phyloP scores from a whole-genome alignment of 768 basidiomycete species.

The Lactifluus rugatus region DNA sequence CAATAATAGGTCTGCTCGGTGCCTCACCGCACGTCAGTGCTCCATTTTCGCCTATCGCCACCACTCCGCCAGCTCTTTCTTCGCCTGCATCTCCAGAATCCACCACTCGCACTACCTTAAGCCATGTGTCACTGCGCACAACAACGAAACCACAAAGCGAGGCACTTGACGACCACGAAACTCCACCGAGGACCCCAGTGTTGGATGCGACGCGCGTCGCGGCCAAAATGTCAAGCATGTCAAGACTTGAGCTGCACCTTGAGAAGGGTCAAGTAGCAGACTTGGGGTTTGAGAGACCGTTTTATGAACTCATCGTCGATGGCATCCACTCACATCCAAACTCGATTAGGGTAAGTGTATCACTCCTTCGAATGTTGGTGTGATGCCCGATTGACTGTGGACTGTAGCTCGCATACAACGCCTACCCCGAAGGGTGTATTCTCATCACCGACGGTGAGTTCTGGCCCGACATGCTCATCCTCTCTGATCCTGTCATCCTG shows the following conservation, averaged over 20 bases:
- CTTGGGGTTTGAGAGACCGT: conserved; percentile 53
- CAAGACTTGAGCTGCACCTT: conserved; percentile 27
- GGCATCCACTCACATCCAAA: conserved; percentile 89
- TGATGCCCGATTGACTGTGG: background rate
- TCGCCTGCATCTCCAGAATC: conserved; percentile 18
- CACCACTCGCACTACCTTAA: background rate
- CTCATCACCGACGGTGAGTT: conserved; percentile 78
- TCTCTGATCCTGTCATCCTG: background rate
- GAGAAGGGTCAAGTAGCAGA: conserved; percentile 42
- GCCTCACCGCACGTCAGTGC: conserved; percentile 55
- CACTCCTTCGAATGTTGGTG: background rate
- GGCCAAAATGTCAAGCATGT: conserved; percentile 1
- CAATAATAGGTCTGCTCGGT: conserved; percentile 81
- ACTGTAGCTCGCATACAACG: conserved; percentile 66
- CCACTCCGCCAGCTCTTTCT: conserved; percentile 19
- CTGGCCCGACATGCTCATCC: background rate
- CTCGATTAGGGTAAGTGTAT: conserved; percentile 60
- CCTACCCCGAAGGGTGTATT: conserved; percentile 77
- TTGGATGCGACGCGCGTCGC: conserved; percentile 17
- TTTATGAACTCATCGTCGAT: conserved; percentile 84
- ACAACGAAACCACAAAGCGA: conserved; percentile 29
- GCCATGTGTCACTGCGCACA: conserved; percentile 10
- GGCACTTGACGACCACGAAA: conserved; percentile 50
- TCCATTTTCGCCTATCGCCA: conserved; percentile 28
- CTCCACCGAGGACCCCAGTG: conserved; percentile 45